Percentiles rank a stretch among this genome's conserved stretches.
Evolutionary conservation across 208 protist species (phyloP).

Genomic region (Acanthamoeba culbertsoni): DNA sequence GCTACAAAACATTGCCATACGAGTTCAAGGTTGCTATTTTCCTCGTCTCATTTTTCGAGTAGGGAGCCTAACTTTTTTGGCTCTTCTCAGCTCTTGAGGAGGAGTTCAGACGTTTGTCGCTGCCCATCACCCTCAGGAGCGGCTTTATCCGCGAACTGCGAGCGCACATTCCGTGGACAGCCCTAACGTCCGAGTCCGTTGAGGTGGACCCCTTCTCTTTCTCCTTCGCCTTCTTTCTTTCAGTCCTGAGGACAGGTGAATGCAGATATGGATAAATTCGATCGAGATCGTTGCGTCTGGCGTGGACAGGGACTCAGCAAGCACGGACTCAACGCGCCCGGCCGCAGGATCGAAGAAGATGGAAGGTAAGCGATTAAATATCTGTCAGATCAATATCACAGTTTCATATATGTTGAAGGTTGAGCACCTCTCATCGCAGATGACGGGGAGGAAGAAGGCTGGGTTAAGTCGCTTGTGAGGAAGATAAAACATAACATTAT

Average conservation of each 20-base stretch:
- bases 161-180: constrained; percentile 47
- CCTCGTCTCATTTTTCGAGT: neutral
- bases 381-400: no score
- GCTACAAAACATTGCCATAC: constrained; percentile 32
- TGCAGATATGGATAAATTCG: neutral
- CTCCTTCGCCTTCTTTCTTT: neutral
- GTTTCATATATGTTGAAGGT: no score
- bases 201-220: neutral
- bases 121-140: neutral
- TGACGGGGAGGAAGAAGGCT: constrained; percentile 29
- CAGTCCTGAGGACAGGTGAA: neutral
- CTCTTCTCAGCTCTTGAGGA: neutral
- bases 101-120: neutral
- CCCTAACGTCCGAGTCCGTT: constrained; percentile 35
- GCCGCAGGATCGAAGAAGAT: neutral
- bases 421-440: neutral
- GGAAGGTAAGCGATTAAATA: no score
- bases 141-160: constrained; percentile 34
- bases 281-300: neutral
- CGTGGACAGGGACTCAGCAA: neutral
- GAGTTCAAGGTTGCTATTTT: neutral
- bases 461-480: constrained; percentile 15
- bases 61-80: neutral
- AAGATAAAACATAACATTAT: constrained; percentile 52
- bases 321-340: neutral